phyloP scores from a whole-genome alignment of 306 rosid species.

The Prosopis cineraria region DNA sequence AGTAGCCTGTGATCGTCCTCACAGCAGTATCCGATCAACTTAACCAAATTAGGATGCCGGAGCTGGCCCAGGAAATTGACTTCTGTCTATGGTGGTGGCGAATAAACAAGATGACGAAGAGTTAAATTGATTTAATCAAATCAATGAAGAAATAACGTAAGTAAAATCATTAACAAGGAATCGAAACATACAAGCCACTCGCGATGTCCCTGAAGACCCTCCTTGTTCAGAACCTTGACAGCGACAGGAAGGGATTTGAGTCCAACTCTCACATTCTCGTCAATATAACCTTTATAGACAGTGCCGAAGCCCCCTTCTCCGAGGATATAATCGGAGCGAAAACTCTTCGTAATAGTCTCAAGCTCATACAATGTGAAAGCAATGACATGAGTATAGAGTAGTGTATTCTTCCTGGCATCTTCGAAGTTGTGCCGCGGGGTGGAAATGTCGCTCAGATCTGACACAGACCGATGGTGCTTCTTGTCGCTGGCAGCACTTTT shows the following conservation, averaged over 20 bases:
- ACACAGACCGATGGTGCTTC: constrained; percentile 62
- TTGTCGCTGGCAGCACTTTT: constrained; percentile 42
- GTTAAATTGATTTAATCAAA: not conserved
- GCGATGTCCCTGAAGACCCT: constrained; percentile 97
- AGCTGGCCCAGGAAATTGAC: constrained; percentile 98
- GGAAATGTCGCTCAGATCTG: constrained; percentile 97
- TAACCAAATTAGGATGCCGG: constrained; percentile 94
- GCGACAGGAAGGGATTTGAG: constrained; percentile 97
- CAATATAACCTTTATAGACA: constrained; percentile 96
- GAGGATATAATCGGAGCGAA: constrained; percentile 86
- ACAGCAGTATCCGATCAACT: constrained; percentile 97
- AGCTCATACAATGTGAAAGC: constrained; percentile 92
- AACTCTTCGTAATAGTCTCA: constrained; percentile 96
- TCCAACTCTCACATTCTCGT: constrained; percentile 95
- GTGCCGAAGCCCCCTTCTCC: constrained; percentile 99
- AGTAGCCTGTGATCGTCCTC: constrained; percentile 98
- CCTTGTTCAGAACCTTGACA: constrained; percentile 93
- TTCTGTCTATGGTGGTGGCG: constrained; percentile 62
- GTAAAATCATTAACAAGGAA: not conserved
- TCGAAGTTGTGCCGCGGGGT: constrained; percentile 77
- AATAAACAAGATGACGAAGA: not conserved
- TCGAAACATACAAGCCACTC: constrained; percentile 84
- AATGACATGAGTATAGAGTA: constrained; percentile 85
- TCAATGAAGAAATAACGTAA: not conserved
- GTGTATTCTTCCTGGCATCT: constrained; percentile 70